Evolutionary conservation across 257 asterid species (phyloP), one percentile per base, ranked within the genome.

Genomic region (Petunia secreta): DNA sequence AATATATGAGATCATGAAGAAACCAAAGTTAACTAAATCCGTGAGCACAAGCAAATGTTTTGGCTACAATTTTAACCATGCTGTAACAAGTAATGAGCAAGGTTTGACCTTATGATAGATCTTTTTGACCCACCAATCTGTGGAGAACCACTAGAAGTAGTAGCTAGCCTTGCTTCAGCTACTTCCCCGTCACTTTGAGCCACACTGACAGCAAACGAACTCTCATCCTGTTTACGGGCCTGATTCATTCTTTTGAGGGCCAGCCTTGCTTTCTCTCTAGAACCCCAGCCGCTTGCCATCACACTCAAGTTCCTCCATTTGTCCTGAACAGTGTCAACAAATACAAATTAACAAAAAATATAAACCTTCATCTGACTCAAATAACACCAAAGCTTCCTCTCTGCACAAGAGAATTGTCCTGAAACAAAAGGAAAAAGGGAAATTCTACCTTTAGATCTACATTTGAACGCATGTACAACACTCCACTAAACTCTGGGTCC

Each of bases 221-320:
- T 90, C 88, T 88, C 94, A 50, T 93, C 97, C 67, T 80, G 89
- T 84, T 86, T 92, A 68, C 90, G 85, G 39, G 88, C 81, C 54
- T 89, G 97, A 77, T 85, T 91, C 79, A 84, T 87, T 88, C 95
- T 87, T 85, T 88, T 95, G 39, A 92, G 89, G 59, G 97, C 90
- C 87, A 93, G 76, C 89, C 91, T 90, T 52, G 93, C 90, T 89
- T 93, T 92, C 84, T 92, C 98, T 75, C 98, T 84, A 55, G 99
- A 95, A 3, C 97, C 98, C 93, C 91, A 91, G 68, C 98, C 97
- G 63, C 90, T 95, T 11, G 98, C 94, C 94, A 93, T 93, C 74
- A 95, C 98, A 86, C 97, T 91, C 96, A 95, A 89, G 89, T 95
- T 95, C 91, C 98, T 89, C 99, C 99, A 95, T 86, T 95, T 95